phyloP scores from a whole-genome alignment of 2,329 filamentous ascomycete species.

The Ceratocystis alfenasii region DNA sequence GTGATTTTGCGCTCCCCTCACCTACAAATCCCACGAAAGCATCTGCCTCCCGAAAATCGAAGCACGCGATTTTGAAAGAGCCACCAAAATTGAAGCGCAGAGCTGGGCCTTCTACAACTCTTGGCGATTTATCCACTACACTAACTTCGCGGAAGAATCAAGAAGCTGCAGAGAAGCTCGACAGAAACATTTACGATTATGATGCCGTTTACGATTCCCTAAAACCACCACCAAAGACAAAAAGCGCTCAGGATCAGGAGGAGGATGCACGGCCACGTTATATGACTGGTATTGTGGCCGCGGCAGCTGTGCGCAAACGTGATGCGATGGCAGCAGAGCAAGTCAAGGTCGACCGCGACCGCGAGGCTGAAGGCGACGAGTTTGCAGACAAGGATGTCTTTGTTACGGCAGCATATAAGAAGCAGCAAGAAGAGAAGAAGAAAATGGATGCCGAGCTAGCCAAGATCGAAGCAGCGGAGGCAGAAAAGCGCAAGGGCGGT shows the following conservation, averaged over 20 bases:
- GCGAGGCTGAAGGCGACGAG: slow-evolving; percentile 68
- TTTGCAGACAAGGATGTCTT: slow-evolving; percentile 77
- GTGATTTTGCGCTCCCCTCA: slow-evolving; percentile 18
- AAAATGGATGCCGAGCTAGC: slow-evolving; percentile 61
- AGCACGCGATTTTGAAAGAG: slow-evolving; percentile 1
- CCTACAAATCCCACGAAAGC: slow-evolving; percentile 20
- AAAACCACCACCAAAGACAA: slow-evolving; percentile 51
- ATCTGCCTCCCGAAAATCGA: slow-evolving; percentile 27
- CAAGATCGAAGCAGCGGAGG: slow-evolving; percentile 50
- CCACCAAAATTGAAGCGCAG: slow-evolving; percentile 28
- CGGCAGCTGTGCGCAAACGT: slow-evolving; percentile 64
- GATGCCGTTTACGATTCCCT: slow-evolving; percentile 70
- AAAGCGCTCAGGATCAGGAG: slow-evolving; percentile 41
- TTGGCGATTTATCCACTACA: slow-evolving; percentile 54
- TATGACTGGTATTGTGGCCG: slow-evolving; percentile 60
- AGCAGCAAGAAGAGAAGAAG: slow-evolving; percentile 64
- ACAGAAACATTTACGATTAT: slow-evolving; percentile 74
- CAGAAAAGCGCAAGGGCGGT: slow-evolving; percentile 45
- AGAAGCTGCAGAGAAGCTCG: slow-evolving; percentile 52
- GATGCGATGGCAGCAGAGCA: slow-evolving; percentile 69
- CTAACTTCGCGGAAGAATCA: slow-evolving; percentile 52
- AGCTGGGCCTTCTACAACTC: slow-evolving; percentile 35
- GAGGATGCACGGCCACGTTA: slow-evolving; percentile 60
- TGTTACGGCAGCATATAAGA: slow-evolving; percentile 71
- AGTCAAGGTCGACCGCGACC: slow-evolving; percentile 64